A percentile compares a stretch with the other conserved stretches of the same genome.
phyloP scores from a whole-genome alignment of 2,329 filamentous ascomycete species.

The Colletotrichum abscissum region DNA sequence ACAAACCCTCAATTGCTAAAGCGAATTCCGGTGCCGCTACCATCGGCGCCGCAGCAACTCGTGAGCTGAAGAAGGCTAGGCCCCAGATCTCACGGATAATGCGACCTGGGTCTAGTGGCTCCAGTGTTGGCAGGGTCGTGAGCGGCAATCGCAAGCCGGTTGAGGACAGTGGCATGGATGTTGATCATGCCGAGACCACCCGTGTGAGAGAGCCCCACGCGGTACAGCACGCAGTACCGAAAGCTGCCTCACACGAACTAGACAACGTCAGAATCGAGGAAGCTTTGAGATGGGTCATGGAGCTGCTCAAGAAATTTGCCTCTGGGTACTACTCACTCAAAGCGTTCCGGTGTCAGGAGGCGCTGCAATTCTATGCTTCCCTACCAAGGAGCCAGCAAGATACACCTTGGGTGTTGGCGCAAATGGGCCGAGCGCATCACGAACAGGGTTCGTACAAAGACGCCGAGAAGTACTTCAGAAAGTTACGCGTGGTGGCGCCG shows the following conservation, averaged over 20 bases:
- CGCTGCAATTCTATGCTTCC: conserved; percentile 77
- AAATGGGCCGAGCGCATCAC: conserved; percentile 90
- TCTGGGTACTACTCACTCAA: conserved; percentile 82
- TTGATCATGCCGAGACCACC: conserved; percentile 73
- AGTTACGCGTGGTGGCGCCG: conserved; percentile 82
- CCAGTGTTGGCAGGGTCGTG: conserved; percentile 85
- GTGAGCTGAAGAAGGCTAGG: conserved; percentile 87
- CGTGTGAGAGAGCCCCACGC: conserved; percentile 55
- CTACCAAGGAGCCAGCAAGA: conserved; percentile 83
- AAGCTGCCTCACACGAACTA: conserved; percentile 49
- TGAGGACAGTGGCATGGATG: conserved; percentile 74
- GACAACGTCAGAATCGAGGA: conserved; percentile 78
- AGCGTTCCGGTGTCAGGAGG: conserved; percentile 82
- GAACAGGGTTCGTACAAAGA: conserved; percentile 89
- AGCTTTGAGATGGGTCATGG: conserved; percentile 79
- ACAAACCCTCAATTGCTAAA: conserved; percentile 74
- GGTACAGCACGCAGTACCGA: conserved; percentile 49
- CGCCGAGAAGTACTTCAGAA: conserved; percentile 86
- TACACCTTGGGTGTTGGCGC: conserved; percentile 92
- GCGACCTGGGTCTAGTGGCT: conserved; percentile 72
- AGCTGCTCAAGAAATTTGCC: conserved; percentile 84
- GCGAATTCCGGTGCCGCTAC: conserved; percentile 68
- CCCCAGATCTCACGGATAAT: conserved; percentile 76
- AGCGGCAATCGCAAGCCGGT: conserved; percentile 88
- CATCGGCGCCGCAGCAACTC: conserved; percentile 69